phyloP scores from a whole-genome alignment of 768 basidiomycete genomes.

The Psilocybe cyanescens region DNA sequence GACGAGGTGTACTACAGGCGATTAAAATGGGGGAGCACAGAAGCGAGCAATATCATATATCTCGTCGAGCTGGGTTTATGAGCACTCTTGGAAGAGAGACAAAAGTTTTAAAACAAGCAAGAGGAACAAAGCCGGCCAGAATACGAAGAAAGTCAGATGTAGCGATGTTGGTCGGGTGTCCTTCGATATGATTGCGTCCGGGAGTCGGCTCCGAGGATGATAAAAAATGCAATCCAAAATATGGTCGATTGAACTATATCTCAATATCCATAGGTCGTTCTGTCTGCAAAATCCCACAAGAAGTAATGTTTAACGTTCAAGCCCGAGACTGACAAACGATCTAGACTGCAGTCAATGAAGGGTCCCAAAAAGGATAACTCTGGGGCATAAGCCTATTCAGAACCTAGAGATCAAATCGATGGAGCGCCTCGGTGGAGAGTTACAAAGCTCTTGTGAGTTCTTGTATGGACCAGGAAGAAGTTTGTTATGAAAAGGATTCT shows the following conservation, averaged over 20 bases:
- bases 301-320: neutral
- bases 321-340: neutral
- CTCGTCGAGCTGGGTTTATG: neutral
- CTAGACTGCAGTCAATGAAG: neutral
- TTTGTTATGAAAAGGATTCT: no score
- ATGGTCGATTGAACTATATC: no score
- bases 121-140: conserved; percentile 2
- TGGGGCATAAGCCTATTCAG: neutral
- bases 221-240: no score
- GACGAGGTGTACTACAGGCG: neutral
- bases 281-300: neutral
- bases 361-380: neutral
- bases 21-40: neutral
- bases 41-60: neutral
- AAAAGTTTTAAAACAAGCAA: conserved; percentile 7
- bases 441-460: neutral
- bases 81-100: neutral
- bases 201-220: no score
- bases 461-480: neutral
- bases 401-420: neutral
- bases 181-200: neutral
- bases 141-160: neutral
- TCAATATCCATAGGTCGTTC: no score
- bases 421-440: neutral
- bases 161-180: conserved; percentile 2